These are phyloP conservation scores for Cajanus cajan DNA, from an alignment of 306 rosid species.

Conservation along the genomic window DNA sequence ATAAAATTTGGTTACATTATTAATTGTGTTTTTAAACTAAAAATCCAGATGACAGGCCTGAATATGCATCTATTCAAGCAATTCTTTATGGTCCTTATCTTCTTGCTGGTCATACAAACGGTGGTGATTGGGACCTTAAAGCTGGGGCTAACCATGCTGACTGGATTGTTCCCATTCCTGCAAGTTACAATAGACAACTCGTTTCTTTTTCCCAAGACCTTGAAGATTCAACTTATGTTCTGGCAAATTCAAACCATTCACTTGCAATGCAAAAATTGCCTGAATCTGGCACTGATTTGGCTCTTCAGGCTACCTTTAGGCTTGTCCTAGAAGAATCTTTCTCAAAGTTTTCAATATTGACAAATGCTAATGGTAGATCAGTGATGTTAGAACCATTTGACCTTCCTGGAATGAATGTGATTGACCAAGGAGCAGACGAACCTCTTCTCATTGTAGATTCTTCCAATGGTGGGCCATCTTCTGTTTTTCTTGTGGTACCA, in stretches of 20 bases:
- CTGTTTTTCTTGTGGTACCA: conserved; percentile 45
- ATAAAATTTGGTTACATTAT: not conserved
- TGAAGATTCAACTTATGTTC: conserved; percentile 41
- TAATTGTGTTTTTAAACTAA: conserved; percentile 31
- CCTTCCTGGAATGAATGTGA: conserved; percentile 68
- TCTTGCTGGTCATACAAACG: conserved; percentile 60
- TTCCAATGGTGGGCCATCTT: conserved; percentile 25
- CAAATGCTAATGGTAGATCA: conserved; percentile 28
- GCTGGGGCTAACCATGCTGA: conserved; percentile 37
- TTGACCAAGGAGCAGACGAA: conserved; percentile 45
- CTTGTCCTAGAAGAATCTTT: conserved; percentile 42
- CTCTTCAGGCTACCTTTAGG: conserved; percentile 70
- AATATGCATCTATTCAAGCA: conserved; percentile 64
- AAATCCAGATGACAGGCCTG: conserved; percentile 78
- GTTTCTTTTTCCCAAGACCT: conserved; percentile 51
- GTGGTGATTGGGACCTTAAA: conserved; percentile 58
- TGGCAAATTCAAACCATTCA: conserved; percentile 54
- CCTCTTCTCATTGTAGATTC: conserved; percentile 47
- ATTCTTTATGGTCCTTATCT: conserved; percentile 82
- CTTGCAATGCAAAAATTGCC: conserved; percentile 52
- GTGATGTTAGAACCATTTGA: conserved; percentile 70
- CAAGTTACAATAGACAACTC: conserved; percentile 49
- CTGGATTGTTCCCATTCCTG: conserved; percentile 71
- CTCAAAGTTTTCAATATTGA: not conserved
- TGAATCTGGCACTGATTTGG: conserved; percentile 46